phyloP scores from a whole-genome alignment of 805 yeast genomes.

The Candida easanensis region DNA sequence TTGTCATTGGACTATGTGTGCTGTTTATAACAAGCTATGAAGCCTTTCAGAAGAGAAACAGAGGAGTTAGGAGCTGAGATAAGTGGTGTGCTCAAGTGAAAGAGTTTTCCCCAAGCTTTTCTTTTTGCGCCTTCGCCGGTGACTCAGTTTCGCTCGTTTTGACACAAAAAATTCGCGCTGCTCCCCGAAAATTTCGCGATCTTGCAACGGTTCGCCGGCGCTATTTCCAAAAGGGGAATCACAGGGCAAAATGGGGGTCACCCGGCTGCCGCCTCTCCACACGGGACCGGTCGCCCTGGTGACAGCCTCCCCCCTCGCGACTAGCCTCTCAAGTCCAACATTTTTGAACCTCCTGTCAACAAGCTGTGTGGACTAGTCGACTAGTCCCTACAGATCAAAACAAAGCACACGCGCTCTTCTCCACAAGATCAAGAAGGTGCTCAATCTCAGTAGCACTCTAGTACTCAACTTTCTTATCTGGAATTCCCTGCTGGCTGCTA shows the following conservation, averaged over 20 bases:
- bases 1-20: conserved; percentile 13
- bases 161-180: background rate
- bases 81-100: background rate
- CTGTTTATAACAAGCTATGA: too few relatives aligned
- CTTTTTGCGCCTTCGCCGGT: background rate
- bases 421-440: too few relatives aligned
- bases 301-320: too few relatives aligned
- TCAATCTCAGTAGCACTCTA: too few relatives aligned
- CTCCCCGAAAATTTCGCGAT: background rate
- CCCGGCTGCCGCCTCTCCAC: background rate
- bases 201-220: background rate
- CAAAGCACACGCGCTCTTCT: background rate
- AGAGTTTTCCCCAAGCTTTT: background rate
- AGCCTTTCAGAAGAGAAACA: too few relatives aligned
- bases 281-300: too few relatives aligned
- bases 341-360: background rate
- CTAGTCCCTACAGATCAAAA: conserved; percentile 3
- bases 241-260: too few relatives aligned
- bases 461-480: background rate
- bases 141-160: background rate
- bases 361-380: background rate
- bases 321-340: background rate
- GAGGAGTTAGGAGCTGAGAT: too few relatives aligned
- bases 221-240: too few relatives aligned
- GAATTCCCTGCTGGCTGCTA: background rate